phyloP scores from a whole-genome alignment of 2,329 filamentous ascomycete species.

The Fonsecaea pugnacius region DNA sequence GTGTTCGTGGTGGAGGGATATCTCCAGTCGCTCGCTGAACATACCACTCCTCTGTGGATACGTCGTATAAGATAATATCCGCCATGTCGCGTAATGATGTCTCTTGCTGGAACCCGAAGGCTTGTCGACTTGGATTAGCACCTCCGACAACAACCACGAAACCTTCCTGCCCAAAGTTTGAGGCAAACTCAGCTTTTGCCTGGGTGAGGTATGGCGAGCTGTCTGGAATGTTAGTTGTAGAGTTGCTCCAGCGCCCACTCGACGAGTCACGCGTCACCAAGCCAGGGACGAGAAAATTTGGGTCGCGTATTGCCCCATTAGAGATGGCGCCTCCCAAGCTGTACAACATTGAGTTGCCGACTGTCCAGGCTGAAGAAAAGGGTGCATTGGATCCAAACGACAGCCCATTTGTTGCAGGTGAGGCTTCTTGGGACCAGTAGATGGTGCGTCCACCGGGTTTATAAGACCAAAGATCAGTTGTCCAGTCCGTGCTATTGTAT shows the following conservation, averaged over 20 bases:
- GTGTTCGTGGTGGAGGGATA: background rate
- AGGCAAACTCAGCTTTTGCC: background rate
- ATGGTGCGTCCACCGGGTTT: background rate
- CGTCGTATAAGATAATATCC: background rate
- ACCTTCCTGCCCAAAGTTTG: slow-evolving; percentile 3
- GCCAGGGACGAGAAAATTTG: background rate
- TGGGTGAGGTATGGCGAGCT: background rate
- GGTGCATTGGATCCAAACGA: background rate
- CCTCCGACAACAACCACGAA: slow-evolving; percentile 1
- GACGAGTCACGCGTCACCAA: background rate
- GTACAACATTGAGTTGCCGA: slow-evolving; percentile 1
- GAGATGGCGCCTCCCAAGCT: background rate
- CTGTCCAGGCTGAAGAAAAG: background rate
- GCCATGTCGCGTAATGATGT: slow-evolving; percentile 1
- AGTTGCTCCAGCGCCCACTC: background rate
- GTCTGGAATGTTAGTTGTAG: background rate
- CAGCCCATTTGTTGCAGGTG: background rate
- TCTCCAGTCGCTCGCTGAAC: slow-evolving; percentile 6
- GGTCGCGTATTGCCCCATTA: background rate
- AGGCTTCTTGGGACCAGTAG: background rate
- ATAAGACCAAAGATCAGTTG: background rate
- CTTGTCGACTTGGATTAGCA: background rate
- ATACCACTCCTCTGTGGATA: background rate
- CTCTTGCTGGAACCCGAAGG: background rate
- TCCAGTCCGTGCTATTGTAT: slow-evolving; percentile 6